phyloP scores from a whole-genome alignment of 768 basidiomycete species.

The Pulveroboletus sp. region DNA sequence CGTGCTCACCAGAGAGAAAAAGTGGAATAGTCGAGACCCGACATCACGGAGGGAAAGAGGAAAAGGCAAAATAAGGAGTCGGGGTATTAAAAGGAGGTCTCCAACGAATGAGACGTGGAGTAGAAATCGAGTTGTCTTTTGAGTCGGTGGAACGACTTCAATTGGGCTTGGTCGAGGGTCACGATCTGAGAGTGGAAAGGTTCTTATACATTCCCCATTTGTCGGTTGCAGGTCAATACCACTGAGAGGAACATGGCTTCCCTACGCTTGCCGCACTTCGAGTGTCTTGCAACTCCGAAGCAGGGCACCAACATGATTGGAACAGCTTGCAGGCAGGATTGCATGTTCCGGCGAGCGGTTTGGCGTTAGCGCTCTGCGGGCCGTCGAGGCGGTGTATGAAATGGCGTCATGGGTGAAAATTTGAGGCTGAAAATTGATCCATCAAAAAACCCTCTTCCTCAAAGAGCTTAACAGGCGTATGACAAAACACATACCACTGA shows the following conservation, averaged over 20 bases:
- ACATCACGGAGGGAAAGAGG: conserved; percentile 13
- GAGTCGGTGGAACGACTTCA: conserved; percentile 20
- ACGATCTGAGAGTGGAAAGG: conserved; percentile 21
- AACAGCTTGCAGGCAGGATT: conserved; percentile 29
- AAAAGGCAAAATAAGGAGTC: not conserved
- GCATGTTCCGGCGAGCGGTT: conserved; percentile 30
- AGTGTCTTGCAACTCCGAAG: conserved; percentile 31
- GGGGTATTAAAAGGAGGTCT: conserved; percentile 3
- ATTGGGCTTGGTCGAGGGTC: conserved; percentile 24
- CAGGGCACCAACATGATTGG: conserved; percentile 31
- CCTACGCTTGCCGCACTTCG: conserved; percentile 26
- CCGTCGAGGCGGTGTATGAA: conserved; percentile 24
- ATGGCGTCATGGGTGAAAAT: conserved; percentile 25
- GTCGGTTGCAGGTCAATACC: conserved; percentile 22
- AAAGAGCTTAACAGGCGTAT: conserved; percentile 29
- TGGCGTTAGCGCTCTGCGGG: conserved; percentile 21
- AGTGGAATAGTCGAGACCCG: conserved; percentile 25
- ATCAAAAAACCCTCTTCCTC: conserved; percentile 29
- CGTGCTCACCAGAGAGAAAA: conserved; percentile 25
- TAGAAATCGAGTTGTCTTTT: conserved; percentile 19
- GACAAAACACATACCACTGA: conserved; percentile 12
- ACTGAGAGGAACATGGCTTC: conserved; percentile 25
- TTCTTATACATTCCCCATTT: conserved; percentile 28
- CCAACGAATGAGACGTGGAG: conserved; percentile 6
- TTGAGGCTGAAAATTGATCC: conserved; percentile 23